phyloP scores from a whole-genome alignment of 805 yeast species.

The Saccharomyces kudriavzevii region DNA sequence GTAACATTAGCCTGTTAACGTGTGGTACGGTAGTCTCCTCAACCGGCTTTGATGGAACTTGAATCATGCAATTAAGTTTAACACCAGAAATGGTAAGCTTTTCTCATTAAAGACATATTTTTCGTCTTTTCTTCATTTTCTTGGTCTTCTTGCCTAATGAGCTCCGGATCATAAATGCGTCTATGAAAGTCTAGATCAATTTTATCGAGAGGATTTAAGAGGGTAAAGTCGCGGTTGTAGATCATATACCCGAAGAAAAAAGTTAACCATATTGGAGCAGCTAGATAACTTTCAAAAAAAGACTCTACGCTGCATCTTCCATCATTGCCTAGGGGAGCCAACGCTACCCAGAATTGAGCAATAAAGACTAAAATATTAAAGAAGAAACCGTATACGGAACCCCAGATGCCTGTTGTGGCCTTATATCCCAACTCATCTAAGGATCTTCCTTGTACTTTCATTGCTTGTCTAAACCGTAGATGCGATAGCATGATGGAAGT shows the following conservation, averaged over 20 bases:
- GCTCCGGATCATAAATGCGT: conserved; percentile 33
- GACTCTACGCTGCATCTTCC: conserved; percentile 32
- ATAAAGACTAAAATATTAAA: conserved; percentile 42
- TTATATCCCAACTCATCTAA: conserved; percentile 41
- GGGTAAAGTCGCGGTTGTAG: conserved; percentile 32
- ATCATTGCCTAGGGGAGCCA: conserved; percentile 43
- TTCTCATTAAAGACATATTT: conserved; percentile 1
- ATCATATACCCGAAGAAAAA: conserved; percentile 46
- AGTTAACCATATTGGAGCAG: conserved; percentile 36
- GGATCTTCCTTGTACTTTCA: conserved; percentile 42
- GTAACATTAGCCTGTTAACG: background rate
- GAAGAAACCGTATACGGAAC: conserved; percentile 43
- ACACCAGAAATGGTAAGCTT: conserved; percentile 5
- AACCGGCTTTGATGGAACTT: background rate
- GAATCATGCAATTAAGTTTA: background rate
- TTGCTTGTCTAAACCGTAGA: conserved; percentile 47
- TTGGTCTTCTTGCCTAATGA: conserved; percentile 35
- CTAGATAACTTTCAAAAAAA: conserved; percentile 49
- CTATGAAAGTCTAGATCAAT: conserved; percentile 40
- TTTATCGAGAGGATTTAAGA: conserved; percentile 30
- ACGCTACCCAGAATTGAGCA: conserved; percentile 59
- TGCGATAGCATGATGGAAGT: conserved; percentile 44
- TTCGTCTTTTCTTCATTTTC: conserved; percentile 27
- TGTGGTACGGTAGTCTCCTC: background rate
- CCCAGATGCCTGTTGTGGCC: conserved; percentile 42